Percentiles rank a stretch among this genome's conserved stretches.
Evolutionary conservation across 2,329 filamentous ascomycete genomes (phyloP).

Genomic region (Pseudogymnoascus sp.): DNA sequence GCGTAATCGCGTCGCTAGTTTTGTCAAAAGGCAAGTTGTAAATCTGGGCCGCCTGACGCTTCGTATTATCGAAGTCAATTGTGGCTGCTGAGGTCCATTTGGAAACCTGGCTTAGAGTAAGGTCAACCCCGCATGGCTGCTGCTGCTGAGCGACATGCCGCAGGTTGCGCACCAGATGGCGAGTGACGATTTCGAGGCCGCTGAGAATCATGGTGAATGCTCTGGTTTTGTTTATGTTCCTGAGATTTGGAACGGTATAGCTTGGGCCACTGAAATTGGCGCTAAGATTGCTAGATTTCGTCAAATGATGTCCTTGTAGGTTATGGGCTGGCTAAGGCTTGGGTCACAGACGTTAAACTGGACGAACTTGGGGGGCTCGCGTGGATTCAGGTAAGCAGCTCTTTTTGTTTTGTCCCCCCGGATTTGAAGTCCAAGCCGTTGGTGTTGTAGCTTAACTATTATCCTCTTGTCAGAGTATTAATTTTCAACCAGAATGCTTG

Average conservation of each 20-base stretch:
- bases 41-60: conserved; percentile 21
- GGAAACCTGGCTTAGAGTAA: conserved; percentile 22
- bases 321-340: not conserved
- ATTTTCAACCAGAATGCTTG: not conserved
- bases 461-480: not conserved
- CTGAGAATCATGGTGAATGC: conserved; percentile 1
- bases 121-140: conserved; percentile 28
- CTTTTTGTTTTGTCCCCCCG: no score
- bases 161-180: conserved; percentile 19
- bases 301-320: not conserved
- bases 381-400: no score
- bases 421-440: not conserved
- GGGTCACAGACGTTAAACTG: not conserved
- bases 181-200: conserved; percentile 17
- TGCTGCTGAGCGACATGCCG: conserved; percentile 17
- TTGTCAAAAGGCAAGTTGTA: conserved; percentile 10
- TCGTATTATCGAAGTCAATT: conserved; percentile 26
- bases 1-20: conserved; percentile 12
- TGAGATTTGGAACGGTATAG: not conserved
- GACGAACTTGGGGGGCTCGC: not conserved
- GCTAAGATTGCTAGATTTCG: not conserved
- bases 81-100: conserved; percentile 24
- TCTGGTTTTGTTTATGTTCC: not conserved
- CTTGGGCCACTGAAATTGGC: not conserved
- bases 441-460: not conserved